Evolutionary conservation across 2,329 filamentous ascomycete species (phyloP), one percentile per base, ranked within the genome.

Genomic region (Epichloe bromicola): DNA sequence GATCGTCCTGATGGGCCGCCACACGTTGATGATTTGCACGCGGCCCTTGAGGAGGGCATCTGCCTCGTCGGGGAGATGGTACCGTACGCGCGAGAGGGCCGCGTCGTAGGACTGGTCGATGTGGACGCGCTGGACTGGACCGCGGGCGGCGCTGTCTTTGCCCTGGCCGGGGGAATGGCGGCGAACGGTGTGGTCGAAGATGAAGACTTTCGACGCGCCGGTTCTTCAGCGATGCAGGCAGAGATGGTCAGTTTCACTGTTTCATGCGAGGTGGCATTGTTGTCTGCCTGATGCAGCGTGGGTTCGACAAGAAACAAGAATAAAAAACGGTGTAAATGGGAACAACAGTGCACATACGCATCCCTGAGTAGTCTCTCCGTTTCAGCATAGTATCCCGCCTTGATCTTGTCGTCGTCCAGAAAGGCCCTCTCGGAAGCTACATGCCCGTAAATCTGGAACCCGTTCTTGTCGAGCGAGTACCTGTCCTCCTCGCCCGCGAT

Each of bases 361-460:
- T 80, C 75, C 51, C 82, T 83, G 0, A 89, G 64, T 19, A 88
- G 63, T 46, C 79, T 67, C 61, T 87, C 81, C 3, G 86, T 79
- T 62, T 89, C 85, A 0, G 82, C 76, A 64, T 90, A 90, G 67
- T 89, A 90, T 5, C 70, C 20, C 4, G 69, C 60, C 61, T 80
- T 75, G 64, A 90, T 82, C 34, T 73, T 71, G 1, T 75, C 75
- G 48, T 86, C 80, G 56, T 84, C 76, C 2, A 57, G 2, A 51
- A 71, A 71, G 30, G 66, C 61, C 53, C 66, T 67, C 58, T 70
- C 67, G 8, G 56, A 51, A 2, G 64, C 59, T 0, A 54, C 46
- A 36, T 67, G 61, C 1, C 47, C 55, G 36, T 63, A 51, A 33
- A 68, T 56, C 50, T 70, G 64, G 56, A 71, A 71, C 1, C 67